Percentiles rank a stretch among this genome's conserved stretches.
These are phyloP conservation scores for Pyracantha coccinea DNA, from an alignment of 331 rosid species.

Conservation along the genomic window DNA sequence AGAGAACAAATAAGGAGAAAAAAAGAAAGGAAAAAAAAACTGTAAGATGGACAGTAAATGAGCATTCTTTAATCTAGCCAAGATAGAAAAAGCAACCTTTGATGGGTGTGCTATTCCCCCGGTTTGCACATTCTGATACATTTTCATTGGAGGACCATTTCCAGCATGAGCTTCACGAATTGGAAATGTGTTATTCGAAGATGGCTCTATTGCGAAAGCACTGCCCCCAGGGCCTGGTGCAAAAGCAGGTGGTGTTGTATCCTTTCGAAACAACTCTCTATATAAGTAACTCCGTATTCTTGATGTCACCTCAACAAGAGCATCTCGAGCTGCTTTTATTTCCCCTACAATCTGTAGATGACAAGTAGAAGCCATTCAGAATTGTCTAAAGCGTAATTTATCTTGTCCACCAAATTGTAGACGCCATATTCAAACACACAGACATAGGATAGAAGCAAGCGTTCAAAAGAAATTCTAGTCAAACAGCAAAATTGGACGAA, in stretches of 20 bases:
- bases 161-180: constrained; percentile 35
- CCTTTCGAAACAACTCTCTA: constrained; percentile 64
- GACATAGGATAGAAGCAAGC: neutral
- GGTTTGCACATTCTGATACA: constrained; percentile 50
- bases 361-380: constrained; percentile 15
- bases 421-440: neutral
- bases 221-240: constrained; percentile 25
- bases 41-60: neutral
- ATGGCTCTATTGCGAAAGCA: constrained; percentile 37
- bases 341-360: constrained; percentile 76
- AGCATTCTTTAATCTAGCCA: neutral
- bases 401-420: constrained; percentile 1
- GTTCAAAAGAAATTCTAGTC: neutral
- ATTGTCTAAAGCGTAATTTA: neutral
- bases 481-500: neutral
- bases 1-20: neutral
- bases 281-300: constrained; percentile 71
- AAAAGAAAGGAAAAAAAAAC: neutral
- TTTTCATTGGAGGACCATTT: constrained; percentile 30
- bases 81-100: constrained; percentile 45
- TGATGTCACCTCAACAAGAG: constrained; percentile 89
- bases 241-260: constrained; percentile 34
- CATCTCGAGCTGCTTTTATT: constrained; percentile 87
- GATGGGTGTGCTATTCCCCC: constrained; percentile 33
- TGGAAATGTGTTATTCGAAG: constrained; percentile 37